phyloP scores from a whole-genome alignment of 2,329 filamentous ascomycete species.

The Colletotrichum falcatum region DNA sequence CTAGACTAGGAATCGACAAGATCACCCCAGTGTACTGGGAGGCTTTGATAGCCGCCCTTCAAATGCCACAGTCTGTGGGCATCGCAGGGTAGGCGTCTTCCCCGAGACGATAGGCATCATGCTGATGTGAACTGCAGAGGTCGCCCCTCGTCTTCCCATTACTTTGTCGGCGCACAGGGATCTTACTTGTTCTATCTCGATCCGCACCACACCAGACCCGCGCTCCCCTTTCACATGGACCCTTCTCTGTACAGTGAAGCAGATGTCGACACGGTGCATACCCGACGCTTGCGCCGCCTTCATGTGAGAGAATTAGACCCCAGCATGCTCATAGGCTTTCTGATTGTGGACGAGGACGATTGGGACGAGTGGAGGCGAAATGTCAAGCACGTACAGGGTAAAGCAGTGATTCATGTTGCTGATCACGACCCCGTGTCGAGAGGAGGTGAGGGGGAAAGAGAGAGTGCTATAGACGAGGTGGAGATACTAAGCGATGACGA shows the following conservation, averaged over 20 bases:
- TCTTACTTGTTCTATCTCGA: constrained; percentile 93
- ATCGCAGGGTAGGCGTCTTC: constrained; percentile 81
- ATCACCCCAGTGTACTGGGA: constrained; percentile 96
- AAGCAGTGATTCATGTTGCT: constrained; percentile 87
- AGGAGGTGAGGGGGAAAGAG: constrained; percentile 68
- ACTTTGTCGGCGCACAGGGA: constrained; percentile 72
- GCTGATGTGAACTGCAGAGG: constrained; percentile 66
- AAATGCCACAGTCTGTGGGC: constrained; percentile 92
- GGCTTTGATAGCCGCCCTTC: constrained; percentile 85
- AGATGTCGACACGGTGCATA: constrained; percentile 88
- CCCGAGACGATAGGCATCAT: constrained; percentile 5
- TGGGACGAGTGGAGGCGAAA: constrained; percentile 85
- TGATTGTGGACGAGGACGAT: constrained; percentile 85
- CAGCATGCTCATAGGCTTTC: constrained; percentile 95
- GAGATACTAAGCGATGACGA: constrained; percentile 84
- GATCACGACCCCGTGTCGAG: constrained; percentile 72
- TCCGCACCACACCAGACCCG: constrained; percentile 85
- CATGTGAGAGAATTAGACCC: constrained; percentile 95
- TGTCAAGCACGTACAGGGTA: constrained; percentile 82
- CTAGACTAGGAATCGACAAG: constrained; percentile 91
- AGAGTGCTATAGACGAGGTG: constrained; percentile 87
- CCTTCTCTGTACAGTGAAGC: constrained; percentile 72
- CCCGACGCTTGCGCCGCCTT: constrained; percentile 82
- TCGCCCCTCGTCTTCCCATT: constrained; percentile 86
- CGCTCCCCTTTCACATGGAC: constrained; percentile 73